Evolutionary conservation across 108 stramenopile genomes (phyloP).

Genomic region (Skeletonema menzelii): DNA sequence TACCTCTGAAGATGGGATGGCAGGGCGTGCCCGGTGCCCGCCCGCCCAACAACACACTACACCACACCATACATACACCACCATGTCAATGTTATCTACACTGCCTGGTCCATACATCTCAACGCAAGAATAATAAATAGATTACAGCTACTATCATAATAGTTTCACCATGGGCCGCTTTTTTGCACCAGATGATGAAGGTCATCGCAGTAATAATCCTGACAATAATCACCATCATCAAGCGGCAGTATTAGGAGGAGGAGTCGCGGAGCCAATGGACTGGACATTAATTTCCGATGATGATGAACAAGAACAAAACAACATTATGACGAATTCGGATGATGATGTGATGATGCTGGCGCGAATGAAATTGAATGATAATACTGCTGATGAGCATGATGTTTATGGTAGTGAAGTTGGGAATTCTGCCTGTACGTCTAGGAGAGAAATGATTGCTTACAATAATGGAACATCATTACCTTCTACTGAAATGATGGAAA

Average conservation of each 20-base stretch:
- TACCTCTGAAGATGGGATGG: too few relatives aligned
- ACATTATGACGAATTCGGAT: background rate
- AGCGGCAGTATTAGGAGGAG: too few relatives aligned
- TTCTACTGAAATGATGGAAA: background rate
- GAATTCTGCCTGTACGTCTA: background rate
- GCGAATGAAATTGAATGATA: background rate
- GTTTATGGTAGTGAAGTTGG: background rate
- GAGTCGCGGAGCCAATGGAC: constrained; percentile 23
- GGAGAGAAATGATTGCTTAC: background rate
- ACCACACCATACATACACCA: too few relatives aligned
- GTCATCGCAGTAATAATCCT: constrained; percentile 2
- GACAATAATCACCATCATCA: too few relatives aligned
- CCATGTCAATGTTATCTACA: too few relatives aligned
- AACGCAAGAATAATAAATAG: too few relatives aligned
- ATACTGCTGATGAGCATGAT: background rate
- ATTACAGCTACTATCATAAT: too few relatives aligned
- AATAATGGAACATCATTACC: background rate
- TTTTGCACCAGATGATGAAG: constrained; percentile 19
- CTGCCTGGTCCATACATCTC: too few relatives aligned
- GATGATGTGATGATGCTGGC: background rate
- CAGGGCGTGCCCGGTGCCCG: too few relatives aligned
- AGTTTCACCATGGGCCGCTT: constrained; percentile 28
- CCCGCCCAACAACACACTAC: too few relatives aligned
- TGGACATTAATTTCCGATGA: constrained; percentile 35
- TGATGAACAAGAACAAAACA: background rate